Evolutionary conservation across 108 stramenopile genomes (phyloP).

Genomic region (Schizochytrium sp.): DNA sequence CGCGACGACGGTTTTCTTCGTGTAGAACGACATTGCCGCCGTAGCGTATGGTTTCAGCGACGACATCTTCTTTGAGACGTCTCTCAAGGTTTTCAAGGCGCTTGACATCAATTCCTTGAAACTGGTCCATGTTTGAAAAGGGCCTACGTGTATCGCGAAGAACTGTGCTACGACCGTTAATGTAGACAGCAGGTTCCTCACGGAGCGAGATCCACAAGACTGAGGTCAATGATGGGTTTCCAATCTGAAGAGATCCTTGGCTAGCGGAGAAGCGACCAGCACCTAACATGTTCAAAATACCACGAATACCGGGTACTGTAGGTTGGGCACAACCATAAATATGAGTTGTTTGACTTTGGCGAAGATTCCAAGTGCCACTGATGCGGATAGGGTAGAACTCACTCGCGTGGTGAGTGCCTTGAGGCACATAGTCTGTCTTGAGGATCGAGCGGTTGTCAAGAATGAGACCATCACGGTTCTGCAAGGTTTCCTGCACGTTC

Average conservation of each 20-base stretch:
- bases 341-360: constrained; percentile 47
- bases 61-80: constrained; percentile 55
- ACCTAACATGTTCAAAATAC: constrained; percentile 24
- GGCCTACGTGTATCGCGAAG: constrained; percentile 27
- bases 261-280: constrained; percentile 2
- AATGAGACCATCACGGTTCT: neutral
- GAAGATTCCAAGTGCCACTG: constrained; percentile 42
- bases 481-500: constrained; percentile 26
- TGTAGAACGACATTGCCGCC: constrained; percentile 40
- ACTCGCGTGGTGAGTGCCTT: neutral
- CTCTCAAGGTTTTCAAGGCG: constrained; percentile 23
- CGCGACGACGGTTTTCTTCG: constrained; percentile 42
- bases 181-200: constrained; percentile 52
- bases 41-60: neutral
- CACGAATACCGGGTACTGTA: constrained; percentile 42
- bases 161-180: constrained; percentile 54
- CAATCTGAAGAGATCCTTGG: neutral
- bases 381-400: constrained; percentile 14
- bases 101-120: constrained; percentile 40
- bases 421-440: constrained; percentile 52
- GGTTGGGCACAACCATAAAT: constrained; percentile 44
- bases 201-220: constrained; percentile 31
- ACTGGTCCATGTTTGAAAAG: constrained; percentile 42
- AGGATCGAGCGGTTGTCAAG: constrained; percentile 53
- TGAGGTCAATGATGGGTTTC: neutral